Base-by-base conservation (phyloP, 805 yeast species). In the Sugiyamaella lignohabitans region DNA sequence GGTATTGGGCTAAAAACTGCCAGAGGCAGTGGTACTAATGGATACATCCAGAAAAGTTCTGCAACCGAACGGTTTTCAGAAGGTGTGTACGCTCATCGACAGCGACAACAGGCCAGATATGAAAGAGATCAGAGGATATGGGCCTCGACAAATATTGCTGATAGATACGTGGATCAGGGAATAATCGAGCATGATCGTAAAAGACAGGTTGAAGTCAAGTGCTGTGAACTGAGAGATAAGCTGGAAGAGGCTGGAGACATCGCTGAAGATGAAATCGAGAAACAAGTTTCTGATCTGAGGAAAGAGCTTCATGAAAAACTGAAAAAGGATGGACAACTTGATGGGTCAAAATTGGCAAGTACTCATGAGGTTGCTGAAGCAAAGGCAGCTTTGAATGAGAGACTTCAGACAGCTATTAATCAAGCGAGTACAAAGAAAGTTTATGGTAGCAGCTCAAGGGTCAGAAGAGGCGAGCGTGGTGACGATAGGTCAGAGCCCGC, bases 1-100 rank as follows among this genome's bases (percentile, higher is more conserved):
- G 66, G 67, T 14, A 61, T 64, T n/a, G 69, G 69, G 1, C 56
- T 64, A 5, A 32, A 55, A 27, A 60, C 66, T 4, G 59, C 62
- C 2, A 45, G 64, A 8, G 69, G 69, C 3, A 52, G 60, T 6
- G 66, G 63, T 5, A 64, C 69, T 14, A 64, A 59, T 35, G 69
- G 69, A 5, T 58, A 55, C 45, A 50, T 65, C 14, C 66, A 65
- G 52, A 50, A 51, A 41, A 65, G 59, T 40, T 24, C 29, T 5
- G 51, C 62, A 21, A 19, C 47, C n/a, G n/a, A n/a, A n/a, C 18
- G 18, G 19, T 29, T 42, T 10, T 45, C 49, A 2, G n/a, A 27
- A 5, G 63, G 63, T 3, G 41, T 32, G 16, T 59, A 55, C 36
- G 59, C 47, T 27, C 39, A 48, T 24, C 44, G 59, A 35, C 51